Percentiles rank a stretch among this genome's conserved stretches.
These are phyloP conservation scores for Vitis hybrid DNA, from an alignment of 177 flowering plant genomes.

Conservation along the genomic window DNA sequence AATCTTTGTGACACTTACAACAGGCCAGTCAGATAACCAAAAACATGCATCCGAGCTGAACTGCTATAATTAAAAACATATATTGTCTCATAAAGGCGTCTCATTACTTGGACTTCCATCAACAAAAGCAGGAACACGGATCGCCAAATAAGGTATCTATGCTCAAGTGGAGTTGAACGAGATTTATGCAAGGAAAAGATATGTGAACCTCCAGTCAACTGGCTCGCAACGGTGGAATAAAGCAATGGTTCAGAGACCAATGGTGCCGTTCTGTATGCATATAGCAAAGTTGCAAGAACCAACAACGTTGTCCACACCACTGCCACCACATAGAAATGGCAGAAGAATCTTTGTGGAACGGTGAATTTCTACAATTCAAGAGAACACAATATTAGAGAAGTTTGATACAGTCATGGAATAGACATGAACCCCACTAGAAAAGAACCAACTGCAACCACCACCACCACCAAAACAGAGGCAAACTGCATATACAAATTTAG, in stretches of 20 bases:
- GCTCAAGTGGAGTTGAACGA: constrained; percentile 24
- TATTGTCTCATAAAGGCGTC: constrained; percentile 77
- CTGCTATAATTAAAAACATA: constrained; percentile 77
- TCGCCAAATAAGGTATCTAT: constrained; percentile 50
- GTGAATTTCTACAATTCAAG: constrained; percentile 62
- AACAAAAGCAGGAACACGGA: constrained; percentile 69
- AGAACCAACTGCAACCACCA: not conserved
- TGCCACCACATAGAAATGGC: constrained; percentile 75
- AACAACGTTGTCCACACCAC: constrained; percentile 71
- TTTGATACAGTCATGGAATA: not conserved
- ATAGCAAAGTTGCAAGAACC: constrained; percentile 58
- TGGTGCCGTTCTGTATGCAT: constrained; percentile 55
- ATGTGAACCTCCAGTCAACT: constrained; percentile 70
- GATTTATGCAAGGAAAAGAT: constrained; percentile 43
- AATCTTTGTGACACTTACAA: constrained; percentile 55
- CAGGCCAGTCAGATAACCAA: constrained; percentile 76
- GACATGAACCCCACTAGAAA: not conserved
- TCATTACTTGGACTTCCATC: constrained; percentile 87
- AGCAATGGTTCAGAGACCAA: constrained; percentile 35
- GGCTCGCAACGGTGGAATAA: constrained; percentile 50
- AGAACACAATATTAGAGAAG: constrained; percentile 3
- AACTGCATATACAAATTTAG: no score
- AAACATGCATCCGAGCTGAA: constrained; percentile 84
- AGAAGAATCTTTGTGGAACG: constrained; percentile 81
- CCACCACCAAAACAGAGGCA: not conserved